Evolutionary conservation across 139 green algal species (phyloP).

Genomic region (Chlamydomonas asymmetrica): DNA sequence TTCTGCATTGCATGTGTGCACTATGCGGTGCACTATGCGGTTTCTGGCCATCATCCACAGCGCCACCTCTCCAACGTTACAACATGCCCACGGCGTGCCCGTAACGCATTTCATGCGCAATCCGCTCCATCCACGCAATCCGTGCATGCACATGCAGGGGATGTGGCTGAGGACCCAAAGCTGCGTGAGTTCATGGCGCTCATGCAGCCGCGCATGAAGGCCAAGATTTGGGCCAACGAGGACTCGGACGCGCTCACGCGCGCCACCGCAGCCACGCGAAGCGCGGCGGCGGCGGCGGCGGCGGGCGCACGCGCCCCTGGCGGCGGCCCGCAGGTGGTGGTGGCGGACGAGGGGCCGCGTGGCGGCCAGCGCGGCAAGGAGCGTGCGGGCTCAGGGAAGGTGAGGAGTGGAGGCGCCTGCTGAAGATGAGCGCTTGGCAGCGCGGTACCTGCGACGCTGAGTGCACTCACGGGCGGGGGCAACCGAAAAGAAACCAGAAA

Average conservation of each 20-base stretch:
- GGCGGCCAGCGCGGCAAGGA: too few species aligned
- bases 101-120: too few species aligned
- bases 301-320: slow-evolving; percentile 2
- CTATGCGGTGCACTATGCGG: too few species aligned
- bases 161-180: slow-evolving; percentile 75
- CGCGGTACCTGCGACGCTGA: background rate
- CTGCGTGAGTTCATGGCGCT: slow-evolving; percentile 92
- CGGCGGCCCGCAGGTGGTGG: background rate
- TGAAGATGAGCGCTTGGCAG: background rate
- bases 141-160: too few species aligned
- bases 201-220: slow-evolving; percentile 79
- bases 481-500: background rate
- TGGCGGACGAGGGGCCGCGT: background rate
- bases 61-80: too few species aligned
- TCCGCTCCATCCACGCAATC: too few species aligned
- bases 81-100: too few species aligned
- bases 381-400: too few species aligned
- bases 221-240: slow-evolving; percentile 90
- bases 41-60: too few species aligned
- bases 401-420: too few species aligned
- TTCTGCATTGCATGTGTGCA: too few species aligned
- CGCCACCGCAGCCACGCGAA: too few species aligned
- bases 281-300: slow-evolving; percentile 9
- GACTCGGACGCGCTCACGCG: background rate
- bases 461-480: background rate